Percentiles rank a stretch among this genome's conserved stretches.
These are phyloP conservation scores for Cercospora brassicicola DNA, from an alignment of 2,329 filamentous ascomycete species.

Conservation along the genomic window DNA sequence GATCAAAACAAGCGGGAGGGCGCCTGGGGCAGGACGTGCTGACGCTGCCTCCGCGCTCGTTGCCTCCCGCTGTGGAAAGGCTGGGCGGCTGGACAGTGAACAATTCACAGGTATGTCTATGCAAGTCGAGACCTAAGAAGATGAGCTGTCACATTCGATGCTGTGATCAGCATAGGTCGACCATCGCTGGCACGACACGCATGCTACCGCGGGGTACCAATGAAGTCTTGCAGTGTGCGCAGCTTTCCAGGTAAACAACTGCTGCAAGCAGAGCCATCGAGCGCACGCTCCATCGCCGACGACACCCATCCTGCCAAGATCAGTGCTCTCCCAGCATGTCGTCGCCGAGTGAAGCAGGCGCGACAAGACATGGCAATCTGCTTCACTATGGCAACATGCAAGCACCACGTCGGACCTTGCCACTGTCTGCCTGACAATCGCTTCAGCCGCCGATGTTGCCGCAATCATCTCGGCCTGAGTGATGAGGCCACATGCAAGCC, in stretches of 20 bases:
- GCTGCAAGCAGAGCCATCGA: background rate
- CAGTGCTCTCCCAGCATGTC: background rate
- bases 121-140: background rate
- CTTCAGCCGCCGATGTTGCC: background rate
- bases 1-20: background rate
- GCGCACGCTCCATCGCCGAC: background rate
- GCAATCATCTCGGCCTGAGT: background rate
- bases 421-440: conserved; percentile 5
- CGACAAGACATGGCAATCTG: background rate
- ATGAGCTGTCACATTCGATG: conserved; percentile 26
- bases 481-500: background rate
- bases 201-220: conserved; percentile 28
- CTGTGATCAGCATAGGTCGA: conserved; percentile 22
- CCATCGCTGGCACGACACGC: conserved; percentile 23
- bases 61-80: background rate
- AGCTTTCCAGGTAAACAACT: conserved; percentile 23
- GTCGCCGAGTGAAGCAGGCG: background rate
- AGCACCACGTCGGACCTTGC: background rate
- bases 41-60: background rate
- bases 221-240: conserved; percentile 19
- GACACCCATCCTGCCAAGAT: background rate
- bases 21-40: background rate
- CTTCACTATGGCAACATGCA: background rate
- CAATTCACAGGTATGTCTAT: background rate
- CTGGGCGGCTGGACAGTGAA: background rate